Percentiles rank a stretch among this genome's conserved stretches.
Conservation (phyloP, 176 grass and related monocot genomes). For the Ensete glaucum region DNA sequence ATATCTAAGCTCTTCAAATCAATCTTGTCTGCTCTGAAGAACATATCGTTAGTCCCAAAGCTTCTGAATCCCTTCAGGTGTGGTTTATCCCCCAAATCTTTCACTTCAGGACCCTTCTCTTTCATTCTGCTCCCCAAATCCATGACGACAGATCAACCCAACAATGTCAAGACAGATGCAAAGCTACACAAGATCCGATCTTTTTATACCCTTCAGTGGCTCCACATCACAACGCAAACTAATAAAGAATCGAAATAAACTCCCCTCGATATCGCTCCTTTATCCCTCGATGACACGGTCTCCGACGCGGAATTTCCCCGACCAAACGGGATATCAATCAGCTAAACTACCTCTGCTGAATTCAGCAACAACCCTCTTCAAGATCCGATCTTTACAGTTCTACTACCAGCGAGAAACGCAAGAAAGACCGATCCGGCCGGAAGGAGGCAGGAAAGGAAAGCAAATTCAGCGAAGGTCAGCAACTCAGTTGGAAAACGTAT, state of each 20-base stretch:
- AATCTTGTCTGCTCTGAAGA: constrained; percentile 71
- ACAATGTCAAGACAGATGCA: background rate
- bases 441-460: background rate
- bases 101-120: background rate
- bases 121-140: constrained; percentile 6
- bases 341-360: no score
- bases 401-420: background rate
- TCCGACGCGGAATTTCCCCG: background rate
- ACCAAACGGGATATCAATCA: background rate
- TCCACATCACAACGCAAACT: no score
- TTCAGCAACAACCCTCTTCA: background rate
- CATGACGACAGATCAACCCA: background rate
- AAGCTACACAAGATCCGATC: background rate
- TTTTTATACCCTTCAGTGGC: no score
- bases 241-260: background rate
- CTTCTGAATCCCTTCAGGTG: no score
- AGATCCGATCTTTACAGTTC: background rate
- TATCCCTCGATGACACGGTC: background rate
- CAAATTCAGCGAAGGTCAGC: background rate
- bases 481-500: background rate
- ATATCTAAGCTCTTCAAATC: constrained; percentile 77
- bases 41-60: constrained; percentile 40
- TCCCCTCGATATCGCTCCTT: background rate
- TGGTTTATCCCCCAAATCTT: no score
- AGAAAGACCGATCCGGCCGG: background rate